These are phyloP conservation scores for Apiotrichum akiyoshidainum DNA, from an alignment of 1,284 basidiomycete species.

Conservation along the genomic window DNA sequence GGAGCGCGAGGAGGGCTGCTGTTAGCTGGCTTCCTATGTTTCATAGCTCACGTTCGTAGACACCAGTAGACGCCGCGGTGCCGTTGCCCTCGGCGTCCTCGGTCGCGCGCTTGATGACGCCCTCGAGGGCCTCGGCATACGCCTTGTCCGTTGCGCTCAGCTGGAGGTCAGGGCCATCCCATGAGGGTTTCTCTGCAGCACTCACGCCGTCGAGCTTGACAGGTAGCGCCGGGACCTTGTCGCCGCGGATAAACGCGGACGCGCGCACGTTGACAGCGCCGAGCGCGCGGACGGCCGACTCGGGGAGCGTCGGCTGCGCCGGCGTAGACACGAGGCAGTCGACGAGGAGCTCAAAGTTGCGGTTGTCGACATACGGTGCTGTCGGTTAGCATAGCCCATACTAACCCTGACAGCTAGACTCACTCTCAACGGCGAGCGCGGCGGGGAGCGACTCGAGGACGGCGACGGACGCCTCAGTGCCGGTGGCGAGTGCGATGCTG, in stretches of 20 bases:
- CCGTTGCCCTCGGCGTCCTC: neutral
- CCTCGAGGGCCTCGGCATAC: constrained; percentile 5
- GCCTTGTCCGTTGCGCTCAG: constrained; percentile 5
- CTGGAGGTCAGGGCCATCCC: neutral
- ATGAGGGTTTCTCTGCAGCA: neutral
- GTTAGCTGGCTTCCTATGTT: neutral
- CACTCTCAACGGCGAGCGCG: constrained; percentile 1
- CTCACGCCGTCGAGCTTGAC: constrained; percentile 1
- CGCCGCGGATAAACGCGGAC: constrained; percentile 6
- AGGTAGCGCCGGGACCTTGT: neutral
- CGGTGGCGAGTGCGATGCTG: constrained; percentile 13
- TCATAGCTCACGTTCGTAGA: constrained; percentile 2
- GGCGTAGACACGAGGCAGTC: neutral
- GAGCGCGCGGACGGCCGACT: constrained; percentile 9
- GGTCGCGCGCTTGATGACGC: constrained; percentile 4
- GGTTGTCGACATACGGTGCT: constrained; percentile 18
- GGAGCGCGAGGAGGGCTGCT: neutral
- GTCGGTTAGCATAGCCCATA: neutral
- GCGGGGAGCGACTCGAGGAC: constrained; percentile 5
- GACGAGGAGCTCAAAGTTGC: constrained; percentile 15
- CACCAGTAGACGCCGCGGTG: neutral
- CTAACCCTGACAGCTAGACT: neutral
- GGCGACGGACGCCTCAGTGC: neutral
- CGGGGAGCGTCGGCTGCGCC: constrained; percentile 6
- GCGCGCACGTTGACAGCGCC: constrained; percentile 5